Conservation (phyloP, 345 rosid genomes). For the Rubroshorea leprosula region DNA sequence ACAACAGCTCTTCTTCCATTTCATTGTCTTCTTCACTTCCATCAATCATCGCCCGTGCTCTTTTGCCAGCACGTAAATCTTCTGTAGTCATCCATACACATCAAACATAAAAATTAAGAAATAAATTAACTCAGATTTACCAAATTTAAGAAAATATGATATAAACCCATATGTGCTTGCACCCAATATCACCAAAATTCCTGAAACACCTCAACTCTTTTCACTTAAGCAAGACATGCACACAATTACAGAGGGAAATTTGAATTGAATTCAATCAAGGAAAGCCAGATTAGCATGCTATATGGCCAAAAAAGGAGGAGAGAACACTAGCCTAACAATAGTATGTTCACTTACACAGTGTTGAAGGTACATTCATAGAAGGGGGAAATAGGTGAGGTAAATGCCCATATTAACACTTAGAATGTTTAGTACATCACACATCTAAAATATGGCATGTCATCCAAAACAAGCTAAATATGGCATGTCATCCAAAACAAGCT, state of each 20-base stretch:
- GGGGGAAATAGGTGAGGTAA: neutral
- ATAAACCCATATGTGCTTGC: neutral
- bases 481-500: too few relatives aligned
- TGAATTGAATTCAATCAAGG: conserved; percentile 1
- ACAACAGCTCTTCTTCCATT: conserved; percentile 42
- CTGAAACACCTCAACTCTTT: neutral
- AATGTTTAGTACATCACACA: too few relatives aligned
- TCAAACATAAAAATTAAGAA: conserved; percentile 11
- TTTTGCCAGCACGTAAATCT: conserved; percentile 60
- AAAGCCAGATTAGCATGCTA: conserved; percentile 8
- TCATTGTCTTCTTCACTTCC: conserved; percentile 63
- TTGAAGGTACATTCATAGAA: neutral
- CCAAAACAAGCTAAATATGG: too few relatives aligned
- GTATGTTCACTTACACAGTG: neutral
- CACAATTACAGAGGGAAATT: neutral
- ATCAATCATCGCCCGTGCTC: conserved; percentile 63
- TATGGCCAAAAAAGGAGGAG: neutral
- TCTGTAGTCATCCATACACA: conserved; percentile 39
- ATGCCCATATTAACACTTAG: neutral
- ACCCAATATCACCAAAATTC: neutral
- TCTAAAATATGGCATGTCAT: too few relatives aligned
- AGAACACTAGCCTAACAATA: neutral
- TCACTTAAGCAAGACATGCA: neutral
- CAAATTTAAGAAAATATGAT: neutral
- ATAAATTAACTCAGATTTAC: neutral